Evolutionary conservation across 352 stramenopile species (phyloP).

Genomic region (Phytophthora syringae): DNA sequence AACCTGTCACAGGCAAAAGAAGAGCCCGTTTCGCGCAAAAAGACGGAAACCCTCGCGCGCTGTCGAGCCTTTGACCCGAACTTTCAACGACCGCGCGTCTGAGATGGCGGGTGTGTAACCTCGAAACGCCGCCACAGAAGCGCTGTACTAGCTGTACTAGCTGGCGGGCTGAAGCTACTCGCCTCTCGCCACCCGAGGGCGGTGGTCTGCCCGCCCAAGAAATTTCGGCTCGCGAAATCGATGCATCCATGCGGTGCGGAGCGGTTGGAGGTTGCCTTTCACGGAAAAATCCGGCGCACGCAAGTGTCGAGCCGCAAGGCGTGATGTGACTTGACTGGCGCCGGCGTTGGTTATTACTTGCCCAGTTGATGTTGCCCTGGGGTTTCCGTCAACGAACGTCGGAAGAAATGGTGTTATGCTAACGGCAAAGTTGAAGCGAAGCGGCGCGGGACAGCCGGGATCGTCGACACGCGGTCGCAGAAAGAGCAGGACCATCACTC

Average conservation of each 20-base stretch:
- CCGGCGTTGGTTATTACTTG: conserved; percentile 19
- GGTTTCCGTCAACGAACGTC: conserved; percentile 29
- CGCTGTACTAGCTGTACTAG: conserved; percentile 8
- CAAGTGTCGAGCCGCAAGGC: conserved; percentile 24
- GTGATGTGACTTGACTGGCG: conserved; percentile 37
- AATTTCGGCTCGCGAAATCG: conserved; percentile 40
- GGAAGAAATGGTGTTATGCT: conserved; percentile 44
- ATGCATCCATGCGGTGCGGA: neutral
- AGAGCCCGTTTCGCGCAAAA: conserved; percentile 32
- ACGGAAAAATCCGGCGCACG: conserved; percentile 44
- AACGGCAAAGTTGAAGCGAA: conserved; percentile 57
- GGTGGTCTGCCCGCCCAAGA: conserved; percentile 32
- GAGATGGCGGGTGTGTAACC: conserved; percentile 48
- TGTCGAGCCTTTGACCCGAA: conserved; percentile 35
- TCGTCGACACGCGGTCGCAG: conserved; percentile 36
- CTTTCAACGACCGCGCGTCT: conserved; percentile 36
- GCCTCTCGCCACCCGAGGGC: neutral
- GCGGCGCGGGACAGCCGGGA: conserved; percentile 37
- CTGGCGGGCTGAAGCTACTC: conserved; percentile 28
- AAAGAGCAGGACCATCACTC: conserved; percentile 48
- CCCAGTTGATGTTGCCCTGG: conserved; percentile 7
- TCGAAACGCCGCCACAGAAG: conserved; percentile 16
- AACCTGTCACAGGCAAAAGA: conserved; percentile 33
- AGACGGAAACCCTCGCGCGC: conserved; percentile 37
- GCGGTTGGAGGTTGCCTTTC: conserved; percentile 35